Evolutionary conservation across 169 alveolate species (phyloP), one percentile per base, ranked within the genome.

Genomic region (Plasmodium billcollinsi): DNA sequence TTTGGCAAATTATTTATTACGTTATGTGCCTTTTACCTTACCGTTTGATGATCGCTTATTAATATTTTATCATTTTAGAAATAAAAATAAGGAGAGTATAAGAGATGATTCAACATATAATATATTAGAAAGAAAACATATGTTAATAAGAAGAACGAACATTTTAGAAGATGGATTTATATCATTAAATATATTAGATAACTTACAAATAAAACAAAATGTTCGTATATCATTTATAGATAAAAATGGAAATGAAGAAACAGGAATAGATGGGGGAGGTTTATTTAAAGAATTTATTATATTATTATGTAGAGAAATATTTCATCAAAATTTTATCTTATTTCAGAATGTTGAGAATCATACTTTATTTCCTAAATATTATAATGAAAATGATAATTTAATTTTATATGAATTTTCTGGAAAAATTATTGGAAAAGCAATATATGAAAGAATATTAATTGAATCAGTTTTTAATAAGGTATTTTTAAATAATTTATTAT

Each of bases 181-280:
- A 24, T 61, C 93, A 6, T 73, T 95, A 15, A 92, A 95, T 1
- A 54, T 50, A n/a, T 56, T 95, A 20, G 91, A 75, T 63, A 69
- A 90, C 26, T 54, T 73, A 4, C 89, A 92, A 66, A 62, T 95
- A 20, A 95, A 93, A 75, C 94, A 88, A 71, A 74, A 69, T 24
- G 96, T 96, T 76, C 92, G 98, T 91, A 96, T 97, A 15, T 73
- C 93, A 18, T 97, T 97, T 93, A 93, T 93, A 43, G 97, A 97
- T 90, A 95, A 95, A 85, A 89, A 95, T 62, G 99, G 99, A 9
- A 88, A 91, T 21, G 93, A 92, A 18, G 99, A 98, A 89, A 97
- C 96, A 75, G 99, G 99, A 12, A 94, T 97, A 47, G 99, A 98
- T 88, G 99, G 99, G 15, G 99, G 99, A 26, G 99, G 99, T 8